These are phyloP conservation scores for Ceratobasidium sp. DNA, from an alignment of 1,284 basidiomycete genomes.

Conservation along the genomic window DNA sequence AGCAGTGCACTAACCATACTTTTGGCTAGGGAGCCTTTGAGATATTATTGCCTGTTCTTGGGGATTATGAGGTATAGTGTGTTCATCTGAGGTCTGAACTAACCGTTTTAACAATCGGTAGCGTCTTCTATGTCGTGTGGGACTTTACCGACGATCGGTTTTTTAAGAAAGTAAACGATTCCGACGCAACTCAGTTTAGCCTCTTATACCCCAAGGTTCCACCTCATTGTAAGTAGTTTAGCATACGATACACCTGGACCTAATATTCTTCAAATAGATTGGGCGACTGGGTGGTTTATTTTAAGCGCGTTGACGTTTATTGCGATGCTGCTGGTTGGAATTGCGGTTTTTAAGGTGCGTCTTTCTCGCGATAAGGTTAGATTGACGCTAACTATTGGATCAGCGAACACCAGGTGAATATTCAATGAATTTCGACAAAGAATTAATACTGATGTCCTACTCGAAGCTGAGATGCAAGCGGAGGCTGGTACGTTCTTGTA, in stretches of 20 bases:
- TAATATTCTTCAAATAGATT: conserved; percentile 41
- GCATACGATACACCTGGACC: not conserved
- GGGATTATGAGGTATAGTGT: conserved; percentile 75
- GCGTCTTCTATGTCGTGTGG: conserved; percentile 82
- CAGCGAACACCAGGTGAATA: conserved; percentile 36
- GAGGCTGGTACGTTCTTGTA: conserved; percentile 55
- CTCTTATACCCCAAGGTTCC: conserved; percentile 72
- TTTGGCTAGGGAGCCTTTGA: conserved; percentile 63
- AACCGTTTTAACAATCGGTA: conserved; percentile 50
- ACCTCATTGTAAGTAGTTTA: conserved; percentile 65
- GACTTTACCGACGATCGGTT: conserved; percentile 85
- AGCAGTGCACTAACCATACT: not conserved
- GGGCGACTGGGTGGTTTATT: conserved; percentile 65
- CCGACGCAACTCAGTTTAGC: conserved; percentile 80
- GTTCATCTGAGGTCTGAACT: conserved; percentile 5
- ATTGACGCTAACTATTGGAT: not conserved
- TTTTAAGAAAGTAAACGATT: conserved; percentile 86
- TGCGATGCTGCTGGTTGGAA: conserved; percentile 75
- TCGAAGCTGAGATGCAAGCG: conserved; percentile 55
- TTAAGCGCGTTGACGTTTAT: conserved; percentile 73
- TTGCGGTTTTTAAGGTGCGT: conserved; percentile 75
- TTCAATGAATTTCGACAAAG: not conserved
- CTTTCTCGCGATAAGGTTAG: not conserved
- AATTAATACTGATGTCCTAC: conserved; percentile 37
- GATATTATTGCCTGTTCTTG: conserved; percentile 85